Percentiles rank a stretch among this genome's conserved stretches.
phyloP scores from a whole-genome alignment of 805 yeast species.

The Candida berthetii region DNA sequence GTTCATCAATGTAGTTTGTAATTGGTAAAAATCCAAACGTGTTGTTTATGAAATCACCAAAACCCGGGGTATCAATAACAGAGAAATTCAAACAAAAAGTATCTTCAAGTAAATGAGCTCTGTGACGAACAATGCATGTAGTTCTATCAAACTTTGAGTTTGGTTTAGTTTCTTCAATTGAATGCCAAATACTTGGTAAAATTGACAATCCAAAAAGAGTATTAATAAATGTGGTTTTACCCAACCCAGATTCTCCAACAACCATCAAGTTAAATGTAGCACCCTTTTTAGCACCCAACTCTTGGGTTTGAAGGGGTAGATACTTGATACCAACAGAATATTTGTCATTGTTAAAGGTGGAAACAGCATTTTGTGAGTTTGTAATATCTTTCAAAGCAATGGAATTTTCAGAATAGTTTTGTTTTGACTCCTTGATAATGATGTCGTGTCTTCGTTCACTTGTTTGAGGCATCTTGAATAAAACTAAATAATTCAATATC shows the following conservation, averaged over 20 bases:
- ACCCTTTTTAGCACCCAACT: constrained; percentile 42
- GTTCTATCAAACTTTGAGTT: constrained; percentile 31
- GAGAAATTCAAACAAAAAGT: constrained; percentile 53
- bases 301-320: constrained; percentile 24
- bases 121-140: constrained; percentile 25
- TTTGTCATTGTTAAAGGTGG: not conserved
- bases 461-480: not conserved
- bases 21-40: constrained; percentile 62
- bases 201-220: constrained; percentile 58
- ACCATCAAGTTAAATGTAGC: constrained; percentile 76
- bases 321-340: constrained; percentile 18
- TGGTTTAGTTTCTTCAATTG: constrained; percentile 29
- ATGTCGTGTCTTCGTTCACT: not conserved
- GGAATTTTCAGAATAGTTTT: not conserved
- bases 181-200: constrained; percentile 34
- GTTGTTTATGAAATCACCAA: constrained; percentile 67
- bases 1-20: constrained; percentile 72
- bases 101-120: constrained; percentile 53
- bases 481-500: no score
- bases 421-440: not conserved
- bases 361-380: not conserved
- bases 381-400: not conserved
- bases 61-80: constrained; percentile 71
- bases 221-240: constrained; percentile 77
- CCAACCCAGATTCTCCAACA: constrained; percentile 83